These are phyloP conservation scores for Pezicula carpinea DNA, from an alignment of 2,329 filamentous ascomycete species.

Conservation along the genomic window DNA sequence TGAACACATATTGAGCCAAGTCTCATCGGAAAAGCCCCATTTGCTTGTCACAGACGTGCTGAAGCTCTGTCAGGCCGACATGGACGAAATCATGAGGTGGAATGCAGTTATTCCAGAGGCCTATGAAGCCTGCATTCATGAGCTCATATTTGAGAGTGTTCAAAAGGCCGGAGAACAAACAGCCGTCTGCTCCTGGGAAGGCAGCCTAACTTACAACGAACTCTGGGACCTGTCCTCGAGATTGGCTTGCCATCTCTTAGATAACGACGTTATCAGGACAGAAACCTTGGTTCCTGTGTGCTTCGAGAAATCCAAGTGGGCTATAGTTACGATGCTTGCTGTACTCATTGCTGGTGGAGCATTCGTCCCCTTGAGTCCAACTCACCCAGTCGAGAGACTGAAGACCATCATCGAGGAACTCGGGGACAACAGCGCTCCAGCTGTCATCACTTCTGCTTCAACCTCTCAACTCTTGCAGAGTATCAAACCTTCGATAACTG, in stretches of 20 bases:
- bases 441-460: background rate
- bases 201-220: conserved; percentile 11
- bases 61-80: background rate
- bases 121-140: background rate
- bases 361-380: conserved; percentile 20
- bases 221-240: conserved; percentile 11
- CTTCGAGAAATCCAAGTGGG: conserved; percentile 17
- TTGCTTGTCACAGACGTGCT: background rate
- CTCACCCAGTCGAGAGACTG: background rate
- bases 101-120: conserved; percentile 5
- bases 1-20: background rate
- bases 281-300: conserved; percentile 13
- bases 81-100: background rate
- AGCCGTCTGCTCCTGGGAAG: conserved; percentile 4
- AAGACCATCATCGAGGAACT: background rate
- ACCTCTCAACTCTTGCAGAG: background rate
- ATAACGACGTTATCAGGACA: conserved; percentile 4
- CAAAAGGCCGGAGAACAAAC: background rate
- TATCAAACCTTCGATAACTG: background rate
- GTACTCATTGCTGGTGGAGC: conserved; percentile 17
- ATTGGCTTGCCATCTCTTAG: conserved; percentile 1
- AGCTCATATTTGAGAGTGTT: background rate
- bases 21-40: background rate
- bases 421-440: background rate
- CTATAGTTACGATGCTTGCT: conserved; percentile 16